phyloP scores from a whole-genome alignment of 106 monocot species.

The Dactylorhiza incarnata region DNA sequence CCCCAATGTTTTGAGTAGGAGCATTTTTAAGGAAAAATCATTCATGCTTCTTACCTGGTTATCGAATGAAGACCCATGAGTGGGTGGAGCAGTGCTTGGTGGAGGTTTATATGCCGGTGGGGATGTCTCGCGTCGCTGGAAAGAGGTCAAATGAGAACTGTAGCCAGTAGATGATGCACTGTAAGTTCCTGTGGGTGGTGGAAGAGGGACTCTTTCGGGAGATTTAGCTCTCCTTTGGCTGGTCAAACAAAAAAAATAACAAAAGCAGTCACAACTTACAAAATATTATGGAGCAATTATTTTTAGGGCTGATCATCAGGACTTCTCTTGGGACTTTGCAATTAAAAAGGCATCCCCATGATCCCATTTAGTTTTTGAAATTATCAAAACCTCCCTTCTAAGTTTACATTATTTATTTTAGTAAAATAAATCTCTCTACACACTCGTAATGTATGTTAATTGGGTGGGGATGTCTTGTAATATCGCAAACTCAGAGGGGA shows the following conservation, averaged over 20 bases:
- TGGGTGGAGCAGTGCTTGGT: slow-evolving; percentile 26
- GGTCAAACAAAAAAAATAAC: not conserved
- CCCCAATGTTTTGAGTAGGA: too few species aligned
- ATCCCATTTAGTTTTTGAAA: too few species aligned
- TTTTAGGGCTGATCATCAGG: not conserved
- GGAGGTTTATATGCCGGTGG: slow-evolving; percentile 28
- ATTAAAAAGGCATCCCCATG: too few species aligned
- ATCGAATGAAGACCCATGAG: slow-evolving; percentile 27
- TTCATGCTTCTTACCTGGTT: slow-evolving; percentile 28
- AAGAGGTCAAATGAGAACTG: slow-evolving; percentile 25
- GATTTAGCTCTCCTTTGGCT: slow-evolving; percentile 40
- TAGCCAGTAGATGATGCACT: slow-evolving; percentile 17
- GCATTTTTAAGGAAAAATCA: not conserved
- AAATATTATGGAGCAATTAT: not conserved
- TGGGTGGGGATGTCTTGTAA: too few species aligned
- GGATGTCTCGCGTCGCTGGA: slow-evolving; percentile 23
- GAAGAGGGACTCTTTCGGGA: slow-evolving; percentile 69
- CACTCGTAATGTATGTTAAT: too few species aligned
- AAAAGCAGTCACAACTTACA: not conserved
- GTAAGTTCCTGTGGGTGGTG: slow-evolving; percentile 41
- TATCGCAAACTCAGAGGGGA: too few species aligned
- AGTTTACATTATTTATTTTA: too few species aligned
- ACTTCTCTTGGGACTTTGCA: too few species aligned
- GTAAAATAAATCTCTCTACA: too few species aligned
- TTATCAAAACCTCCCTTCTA: too few species aligned